phyloP scores from a whole-genome alignment of 1,139 yeast species.

The Sugiyamaella neomexicana region DNA sequence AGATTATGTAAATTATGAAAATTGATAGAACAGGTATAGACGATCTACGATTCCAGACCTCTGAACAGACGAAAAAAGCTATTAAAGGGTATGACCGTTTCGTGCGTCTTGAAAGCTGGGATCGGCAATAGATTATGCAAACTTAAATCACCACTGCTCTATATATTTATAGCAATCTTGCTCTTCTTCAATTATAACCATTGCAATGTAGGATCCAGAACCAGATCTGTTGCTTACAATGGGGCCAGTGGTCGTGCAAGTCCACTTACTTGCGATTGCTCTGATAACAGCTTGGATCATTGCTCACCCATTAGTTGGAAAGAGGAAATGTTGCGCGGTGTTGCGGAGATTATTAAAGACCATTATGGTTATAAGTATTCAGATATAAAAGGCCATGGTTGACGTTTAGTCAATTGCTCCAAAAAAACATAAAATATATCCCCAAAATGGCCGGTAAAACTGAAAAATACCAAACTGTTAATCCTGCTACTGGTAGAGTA shows the following conservation, averaged over 20 bases:
- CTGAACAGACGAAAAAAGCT: too few species aligned
- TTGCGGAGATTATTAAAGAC: background rate
- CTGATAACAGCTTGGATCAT: background rate
- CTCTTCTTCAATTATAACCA: too few species aligned
- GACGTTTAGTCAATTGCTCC: too few species aligned
- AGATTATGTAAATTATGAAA: background rate
- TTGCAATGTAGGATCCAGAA: too few species aligned
- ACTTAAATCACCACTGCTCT: too few species aligned
- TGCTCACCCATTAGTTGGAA: background rate
- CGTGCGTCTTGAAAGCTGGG: too few species aligned
- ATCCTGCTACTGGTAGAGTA: slow-evolving; percentile 51
- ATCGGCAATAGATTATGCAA: too few species aligned
- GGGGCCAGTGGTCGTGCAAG: background rate
- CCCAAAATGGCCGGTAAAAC: background rate
- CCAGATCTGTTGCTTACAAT: too few species aligned
- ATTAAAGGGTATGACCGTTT: too few species aligned
- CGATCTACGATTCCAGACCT: background rate
- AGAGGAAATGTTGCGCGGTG: background rate
- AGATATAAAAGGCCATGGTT: too few species aligned
- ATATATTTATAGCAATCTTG: too few species aligned
- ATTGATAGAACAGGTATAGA: background rate
- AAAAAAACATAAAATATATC: background rate
- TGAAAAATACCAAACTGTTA: slow-evolving; percentile 23
- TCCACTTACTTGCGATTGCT: background rate
- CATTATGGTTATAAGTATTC: background rate